These are phyloP conservation scores for Neodidymelliopsis sp. DNA, from an alignment of 2,329 filamentous ascomycete species.

Conservation along the genomic window DNA sequence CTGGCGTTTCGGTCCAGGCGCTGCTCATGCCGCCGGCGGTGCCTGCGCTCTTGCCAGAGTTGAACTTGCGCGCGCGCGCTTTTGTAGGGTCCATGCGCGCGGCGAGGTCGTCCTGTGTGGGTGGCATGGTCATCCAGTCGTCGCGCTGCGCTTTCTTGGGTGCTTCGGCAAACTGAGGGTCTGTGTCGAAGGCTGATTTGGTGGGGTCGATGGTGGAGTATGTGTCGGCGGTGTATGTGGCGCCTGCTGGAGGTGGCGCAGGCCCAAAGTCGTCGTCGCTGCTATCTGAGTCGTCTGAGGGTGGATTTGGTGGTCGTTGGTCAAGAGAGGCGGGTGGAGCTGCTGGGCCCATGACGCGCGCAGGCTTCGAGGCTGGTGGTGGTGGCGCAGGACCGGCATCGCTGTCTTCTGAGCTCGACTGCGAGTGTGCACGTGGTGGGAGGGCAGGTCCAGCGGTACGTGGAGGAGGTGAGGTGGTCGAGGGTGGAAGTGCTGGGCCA, in stretches of 20 bases:
- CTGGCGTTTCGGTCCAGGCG: constrained; percentile 91
- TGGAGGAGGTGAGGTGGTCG: constrained; percentile 25
- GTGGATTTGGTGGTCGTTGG: constrained; percentile 53
- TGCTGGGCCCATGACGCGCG: constrained; percentile 61
- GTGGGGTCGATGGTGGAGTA: constrained; percentile 10
- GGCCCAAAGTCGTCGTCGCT: constrained; percentile 57
- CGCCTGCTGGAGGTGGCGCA: constrained; percentile 49
- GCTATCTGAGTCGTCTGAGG: constrained; percentile 45
- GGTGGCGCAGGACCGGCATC: constrained; percentile 50
- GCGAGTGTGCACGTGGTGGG: constrained; percentile 53
- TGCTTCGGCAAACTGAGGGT: constrained; percentile 39
- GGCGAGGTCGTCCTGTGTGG: constrained; percentile 58
- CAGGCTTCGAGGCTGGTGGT: constrained; percentile 33
- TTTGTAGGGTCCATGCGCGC: constrained; percentile 82
- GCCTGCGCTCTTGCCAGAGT: constrained; percentile 69
- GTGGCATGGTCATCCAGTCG: constrained; percentile 66
- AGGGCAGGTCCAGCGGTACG: constrained; percentile 61
- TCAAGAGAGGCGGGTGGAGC: constrained; percentile 60
- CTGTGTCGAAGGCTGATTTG: constrained; percentile 44
- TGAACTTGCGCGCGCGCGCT: constrained; percentile 81
- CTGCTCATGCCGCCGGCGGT: constrained; percentile 59
- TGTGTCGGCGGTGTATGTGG: constrained; percentile 19
- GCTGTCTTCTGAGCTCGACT: constrained; percentile 37
- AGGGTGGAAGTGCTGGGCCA: constrained; percentile 64
- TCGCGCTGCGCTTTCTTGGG: constrained; percentile 70